Base-by-base conservation (phyloP, 441 rosid genomes). In the Bocquillonia castaneifolia region DNA sequence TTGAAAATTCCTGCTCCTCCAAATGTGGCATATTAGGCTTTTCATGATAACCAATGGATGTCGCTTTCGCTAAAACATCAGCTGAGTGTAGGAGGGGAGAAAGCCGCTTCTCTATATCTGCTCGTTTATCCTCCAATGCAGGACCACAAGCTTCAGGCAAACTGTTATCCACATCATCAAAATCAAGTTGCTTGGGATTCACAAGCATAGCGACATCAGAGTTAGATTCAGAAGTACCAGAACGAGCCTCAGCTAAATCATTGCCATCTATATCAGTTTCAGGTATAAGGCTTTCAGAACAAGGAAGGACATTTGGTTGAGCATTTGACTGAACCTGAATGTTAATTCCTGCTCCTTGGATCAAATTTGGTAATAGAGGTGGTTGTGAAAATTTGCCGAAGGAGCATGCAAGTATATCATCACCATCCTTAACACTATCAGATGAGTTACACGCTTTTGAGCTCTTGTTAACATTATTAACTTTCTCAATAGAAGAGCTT, bases 101-200 rank as follows among this genome's bases (percentile, higher is more conserved):
- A 64, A 53, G 50, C 67, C 64, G 71, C 69, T 47, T 73, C 68
- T 62, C 67, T 34, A 64, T 69, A 62, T 63, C 74, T 64, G 22
- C 72, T 32, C 77, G 57, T 54, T 72, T 73, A 69, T 68, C 50
- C 66, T 73, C 80, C 34, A 34, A 51, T 54, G 39, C 68, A 70
- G 59, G 69, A 65, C 64, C 53, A 51, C 74, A 69, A 80, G 71
- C 55, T 71, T 70, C 77, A 66, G 67, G 47, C 63, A 79, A 58
- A 62, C 48, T 56, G 74, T 29, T 23, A 54, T 81, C 83, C 32
- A 63, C 50, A 72, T 81, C 81, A 75, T 77, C 78, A 73, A 88
- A 84, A 76, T 81, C 68, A 75, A 80, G 80, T 62, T 77, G 80
- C 74, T 78, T 77, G 50, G 85, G 86, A 71, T 79, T 61, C 74